Base-by-base conservation (phyloP, 768 basidiomycete genomes). In the Nidula microcarpa region DNA sequence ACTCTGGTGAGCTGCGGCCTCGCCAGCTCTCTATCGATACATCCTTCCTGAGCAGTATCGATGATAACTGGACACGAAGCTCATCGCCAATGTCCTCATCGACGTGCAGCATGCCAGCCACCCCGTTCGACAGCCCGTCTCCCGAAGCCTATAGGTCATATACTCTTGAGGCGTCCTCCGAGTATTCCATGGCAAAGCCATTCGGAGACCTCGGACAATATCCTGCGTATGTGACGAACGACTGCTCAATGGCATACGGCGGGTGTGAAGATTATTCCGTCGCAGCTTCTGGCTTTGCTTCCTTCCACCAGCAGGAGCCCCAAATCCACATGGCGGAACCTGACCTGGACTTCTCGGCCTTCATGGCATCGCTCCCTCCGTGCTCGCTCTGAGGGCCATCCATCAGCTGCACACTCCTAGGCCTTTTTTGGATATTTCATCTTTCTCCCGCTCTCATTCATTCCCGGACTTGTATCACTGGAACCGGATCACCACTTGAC, bases 31-130 rank as follows among this genome's bases (percentile, higher is more conserved):
- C 68, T 41, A 62, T 72, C 49, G 67, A 73, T 54, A 64, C 68
- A 33, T 56, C 71, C n/a, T 78, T 68, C 61, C 46, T 61, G 6
- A 53, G 47, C 14, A 52, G 62, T 53, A 23, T 23, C 23, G 23
- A 23, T 23, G 65, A 70, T 39, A 74, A 74, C 48, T 80, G 79
- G 78, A 70, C 73, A 7, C 71, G 70, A 14, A 66, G 62, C 23
- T 69, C 74, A 2, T 80, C 79, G 3, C 76, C 78, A 0, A 63
- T 71, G 33, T 75, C 77, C 35, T 57, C 55, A 52, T 63, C 58
- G 50, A 62, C 53, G 33, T 54, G 51, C 43, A 79, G 74, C 56
- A 65, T 70, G 46, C 77, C 79, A 4, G 55, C 71, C 9, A 79
- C 79, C 7, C 78, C 78, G 3, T 56, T 66, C 41, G 57, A 53